These are phyloP conservation scores for Infundibulicybe gibba DNA, from an alignment of 768 basidiomycete species.

Conservation along the genomic window DNA sequence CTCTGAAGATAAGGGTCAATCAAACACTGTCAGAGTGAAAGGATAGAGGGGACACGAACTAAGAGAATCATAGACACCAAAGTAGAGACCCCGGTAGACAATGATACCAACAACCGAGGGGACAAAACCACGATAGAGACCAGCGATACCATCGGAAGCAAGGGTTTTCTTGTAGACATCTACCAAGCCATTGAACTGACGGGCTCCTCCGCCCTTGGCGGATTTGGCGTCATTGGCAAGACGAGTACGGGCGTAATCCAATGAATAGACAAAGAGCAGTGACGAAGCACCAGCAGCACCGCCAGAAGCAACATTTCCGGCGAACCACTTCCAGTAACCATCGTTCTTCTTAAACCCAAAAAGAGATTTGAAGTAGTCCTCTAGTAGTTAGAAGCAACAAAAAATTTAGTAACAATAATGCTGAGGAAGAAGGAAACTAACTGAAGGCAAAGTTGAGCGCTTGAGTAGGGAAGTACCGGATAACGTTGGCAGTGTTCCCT, in stretches of 20 bases:
- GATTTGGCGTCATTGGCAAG: slow-evolving; percentile 98
- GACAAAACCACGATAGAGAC: slow-evolving; percentile 99
- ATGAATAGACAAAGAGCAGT: slow-evolving; percentile 98
- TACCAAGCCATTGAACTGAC: slow-evolving; percentile 98
- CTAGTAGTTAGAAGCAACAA: slow-evolving; percentile 31
- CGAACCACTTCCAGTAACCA: slow-evolving; percentile 98
- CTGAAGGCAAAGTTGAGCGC: slow-evolving; percentile 99
- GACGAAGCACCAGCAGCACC: slow-evolving; percentile 99
- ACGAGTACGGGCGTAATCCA: slow-evolving; percentile 99
- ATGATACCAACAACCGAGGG: slow-evolving; percentile 99
- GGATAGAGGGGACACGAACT: slow-evolving; percentile 52
- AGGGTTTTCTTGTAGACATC: slow-evolving; percentile 98
- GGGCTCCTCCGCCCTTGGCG: slow-evolving; percentile 81
- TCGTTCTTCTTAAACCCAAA: slow-evolving; percentile 99
- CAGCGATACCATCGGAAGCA: slow-evolving; percentile 94
- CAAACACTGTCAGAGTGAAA: slow-evolving; percentile 9
- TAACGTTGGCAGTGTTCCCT: slow-evolving; percentile 99
- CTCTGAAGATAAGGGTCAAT: slow-evolving; percentile 45
- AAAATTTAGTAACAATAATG: slow-evolving; percentile 4
- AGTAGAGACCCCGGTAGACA: slow-evolving; percentile 99
- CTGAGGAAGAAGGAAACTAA: slow-evolving; percentile 37
- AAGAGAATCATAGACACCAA: slow-evolving; percentile 94
- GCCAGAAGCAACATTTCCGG: slow-evolving; percentile 97
- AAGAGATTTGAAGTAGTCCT: slow-evolving; percentile 98
- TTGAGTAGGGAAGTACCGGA: slow-evolving; percentile 99